These are phyloP conservation scores for Coccomyxa sp. DNA, from an alignment of 139 green algal genomes.

Conservation along the genomic window DNA sequence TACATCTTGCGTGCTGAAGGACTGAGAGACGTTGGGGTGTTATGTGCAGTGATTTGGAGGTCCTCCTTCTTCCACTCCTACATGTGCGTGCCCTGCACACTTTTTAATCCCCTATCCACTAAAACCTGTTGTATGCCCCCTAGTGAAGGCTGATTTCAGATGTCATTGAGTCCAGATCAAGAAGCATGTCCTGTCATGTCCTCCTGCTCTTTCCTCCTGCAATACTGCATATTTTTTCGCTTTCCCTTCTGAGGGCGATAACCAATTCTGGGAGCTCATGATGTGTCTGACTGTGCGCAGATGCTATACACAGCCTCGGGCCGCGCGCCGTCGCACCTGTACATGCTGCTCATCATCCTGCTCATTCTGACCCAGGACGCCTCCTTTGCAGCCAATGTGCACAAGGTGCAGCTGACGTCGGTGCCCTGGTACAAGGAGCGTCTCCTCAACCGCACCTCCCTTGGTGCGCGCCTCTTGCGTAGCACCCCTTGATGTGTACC, in stretches of 20 bases:
- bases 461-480: constrained; percentile 27
- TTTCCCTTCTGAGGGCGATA: neutral
- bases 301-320: constrained; percentile 30
- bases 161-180: no score
- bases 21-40: no score
- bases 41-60: constrained; percentile 52
- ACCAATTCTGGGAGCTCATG: neutral
- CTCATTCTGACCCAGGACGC: constrained; percentile 83
- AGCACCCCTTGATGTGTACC: neutral
- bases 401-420: constrained; percentile 42
- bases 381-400: constrained; percentile 68
- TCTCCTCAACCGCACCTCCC: constrained; percentile 42
- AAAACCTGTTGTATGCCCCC: no score
- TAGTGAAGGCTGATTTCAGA: no score
- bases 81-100: no score
- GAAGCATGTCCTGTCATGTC: neutral
- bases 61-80: constrained; percentile 70
- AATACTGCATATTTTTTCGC: no score
- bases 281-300: neutral
- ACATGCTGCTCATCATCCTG: constrained; percentile 81
- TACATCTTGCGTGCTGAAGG: no score
- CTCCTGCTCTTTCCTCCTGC: constrained; percentile 4
- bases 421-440: constrained; percentile 79
- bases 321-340: constrained; percentile 47
- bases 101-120: no score